Evolutionary conservation across 2,329 filamentous ascomycete species (phyloP), one percentile per base, ranked within the genome.

Genomic region (Chrysoporthe austroafricana): DNA sequence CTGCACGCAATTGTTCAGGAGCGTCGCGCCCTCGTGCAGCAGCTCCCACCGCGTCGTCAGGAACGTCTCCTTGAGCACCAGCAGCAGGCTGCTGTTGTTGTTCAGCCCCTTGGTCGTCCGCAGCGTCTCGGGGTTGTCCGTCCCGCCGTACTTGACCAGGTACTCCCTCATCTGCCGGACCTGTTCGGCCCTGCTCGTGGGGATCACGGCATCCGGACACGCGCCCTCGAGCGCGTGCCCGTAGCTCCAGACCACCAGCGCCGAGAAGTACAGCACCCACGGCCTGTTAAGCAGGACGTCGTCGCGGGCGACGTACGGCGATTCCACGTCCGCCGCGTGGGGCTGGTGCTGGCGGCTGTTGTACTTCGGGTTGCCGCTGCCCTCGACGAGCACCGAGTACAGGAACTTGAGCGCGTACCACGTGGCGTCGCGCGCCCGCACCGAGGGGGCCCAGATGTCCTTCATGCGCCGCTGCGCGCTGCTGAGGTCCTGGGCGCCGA

Each of bases 181-280:
- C 76, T 91, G 90, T 70, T 92, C 90, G 16, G 88, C 85, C 61
- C 84, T 84, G 0, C 83, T 90, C 48, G 77, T 78, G 66, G 91
- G 87, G 26, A 81, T 79, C 72, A 79, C 84, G 62, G 79, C 74
- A 4, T 78, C 79, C 7, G 84, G 81, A 67, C 92, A 87, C 0
- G 93, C 87, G 0, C 96, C 96, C 73, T 98, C 96, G 26, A 97
- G 82, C 0, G 95, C 94, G 76, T 90, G 97, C 2, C 94, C 95
- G 74, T 98, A 99, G 69, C 90, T 93, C 96, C 96, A 99, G 0
- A 98, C 92, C 32, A 97, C 93, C 16, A 99, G 84, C 0, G 90
- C 90, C 0, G 96, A 93, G 76, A 97, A 96, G 79, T 97, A 99
- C 63, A 98, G 83, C 13, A 97, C 94, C 95, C 96, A 99, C 0